These are phyloP conservation scores for Tylopilus orsonianus DNA, from an alignment of 1,284 basidiomycete species.

Conservation along the genomic window DNA sequence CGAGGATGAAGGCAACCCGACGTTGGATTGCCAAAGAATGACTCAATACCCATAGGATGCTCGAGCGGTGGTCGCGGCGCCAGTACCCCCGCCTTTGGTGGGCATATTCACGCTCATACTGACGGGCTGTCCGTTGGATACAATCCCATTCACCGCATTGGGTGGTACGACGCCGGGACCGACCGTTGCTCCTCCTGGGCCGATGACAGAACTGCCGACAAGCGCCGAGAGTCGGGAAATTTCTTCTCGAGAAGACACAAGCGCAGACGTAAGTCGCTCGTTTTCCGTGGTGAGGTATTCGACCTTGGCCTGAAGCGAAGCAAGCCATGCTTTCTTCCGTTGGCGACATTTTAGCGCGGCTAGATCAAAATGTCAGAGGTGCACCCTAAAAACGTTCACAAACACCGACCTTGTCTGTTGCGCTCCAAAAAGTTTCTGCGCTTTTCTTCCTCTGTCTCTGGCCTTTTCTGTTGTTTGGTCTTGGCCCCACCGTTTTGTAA, in stretches of 20 bases:
- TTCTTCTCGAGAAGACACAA: constrained; percentile 78
- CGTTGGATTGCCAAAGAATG: neutral
- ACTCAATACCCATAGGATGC: constrained; percentile 36
- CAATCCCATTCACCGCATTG: constrained; percentile 30
- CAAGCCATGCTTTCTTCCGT: constrained; percentile 97
- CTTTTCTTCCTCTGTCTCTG: constrained; percentile 96
- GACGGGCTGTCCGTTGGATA: constrained; percentile 37
- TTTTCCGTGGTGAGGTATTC: constrained; percentile 91
- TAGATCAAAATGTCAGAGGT: constrained; percentile 35
- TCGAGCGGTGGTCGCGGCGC: constrained; percentile 24
- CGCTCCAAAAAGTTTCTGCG: constrained; percentile 91
- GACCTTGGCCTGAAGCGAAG: constrained; percentile 90
- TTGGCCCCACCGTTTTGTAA: constrained; percentile 31
- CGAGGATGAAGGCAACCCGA: constrained; percentile 6
- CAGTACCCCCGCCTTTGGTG: constrained; percentile 29
- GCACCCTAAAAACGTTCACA: constrained; percentile 1
- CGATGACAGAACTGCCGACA: constrained; percentile 63
- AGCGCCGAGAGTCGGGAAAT: constrained; percentile 74
- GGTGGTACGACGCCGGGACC: constrained; percentile 30
- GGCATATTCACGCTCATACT: constrained; percentile 47
- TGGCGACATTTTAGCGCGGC: constrained; percentile 98
- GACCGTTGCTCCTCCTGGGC: constrained; percentile 32
- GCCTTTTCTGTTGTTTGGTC: constrained; percentile 53
- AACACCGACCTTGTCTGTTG: constrained; percentile 82
- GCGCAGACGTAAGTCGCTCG: constrained; percentile 80